A percentile compares a stretch with the other conserved stretches of the same genome.
Conservation (phyloP, 176 grass and related monocot genomes). For the Oryza punctata region DNA sequence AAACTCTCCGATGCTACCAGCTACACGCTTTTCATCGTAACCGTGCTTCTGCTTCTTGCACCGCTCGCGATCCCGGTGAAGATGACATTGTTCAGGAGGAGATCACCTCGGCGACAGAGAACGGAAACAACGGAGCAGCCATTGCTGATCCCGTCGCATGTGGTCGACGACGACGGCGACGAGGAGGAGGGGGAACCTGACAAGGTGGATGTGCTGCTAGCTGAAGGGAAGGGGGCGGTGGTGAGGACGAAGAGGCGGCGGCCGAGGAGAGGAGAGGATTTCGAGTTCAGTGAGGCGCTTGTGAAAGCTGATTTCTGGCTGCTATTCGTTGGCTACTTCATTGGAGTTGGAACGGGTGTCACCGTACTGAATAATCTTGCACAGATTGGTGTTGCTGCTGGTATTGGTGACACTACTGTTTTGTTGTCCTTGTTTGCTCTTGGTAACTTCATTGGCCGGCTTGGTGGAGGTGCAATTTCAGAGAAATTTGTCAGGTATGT, state of each 20-base stretch:
- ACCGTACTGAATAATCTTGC: slow-evolving; percentile 72
- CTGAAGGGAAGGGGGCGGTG: slow-evolving; percentile 58
- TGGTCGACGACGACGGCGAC: too few relatives aligned
- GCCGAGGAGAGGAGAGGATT: slow-evolving; percentile 67
- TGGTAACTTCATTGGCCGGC: slow-evolving; percentile 62
- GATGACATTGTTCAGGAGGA: slow-evolving; percentile 61
- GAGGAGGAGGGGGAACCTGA: not conserved
- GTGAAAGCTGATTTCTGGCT: slow-evolving; percentile 83
- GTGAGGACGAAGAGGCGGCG: slow-evolving; percentile 28
- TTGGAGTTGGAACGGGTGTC: slow-evolving; percentile 66
- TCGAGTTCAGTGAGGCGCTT: slow-evolving; percentile 56
- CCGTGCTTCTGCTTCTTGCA: slow-evolving; percentile 54
- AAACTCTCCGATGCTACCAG: slow-evolving; percentile 22
- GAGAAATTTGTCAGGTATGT: slow-evolving; percentile 61
- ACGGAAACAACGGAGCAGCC: not conserved
- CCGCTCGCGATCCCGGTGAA: slow-evolving; percentile 69
- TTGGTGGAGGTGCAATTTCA: slow-evolving; percentile 51
- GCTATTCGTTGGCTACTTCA: slow-evolving; percentile 56
- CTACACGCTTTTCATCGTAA: slow-evolving; percentile 44
- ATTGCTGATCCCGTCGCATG: slow-evolving; percentile 33
- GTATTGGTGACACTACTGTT: slow-evolving; percentile 43
- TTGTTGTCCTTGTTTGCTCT: slow-evolving; percentile 64
- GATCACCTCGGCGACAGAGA: not conserved
- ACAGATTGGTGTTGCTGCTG: slow-evolving; percentile 52
- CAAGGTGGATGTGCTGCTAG: slow-evolving; percentile 48